A percentile compares a stretch with the other conserved stretches of the same genome.
phyloP scores from a whole-genome alignment of 192 early-diverging fungal species.

The Backusella tarrabulga region DNA sequence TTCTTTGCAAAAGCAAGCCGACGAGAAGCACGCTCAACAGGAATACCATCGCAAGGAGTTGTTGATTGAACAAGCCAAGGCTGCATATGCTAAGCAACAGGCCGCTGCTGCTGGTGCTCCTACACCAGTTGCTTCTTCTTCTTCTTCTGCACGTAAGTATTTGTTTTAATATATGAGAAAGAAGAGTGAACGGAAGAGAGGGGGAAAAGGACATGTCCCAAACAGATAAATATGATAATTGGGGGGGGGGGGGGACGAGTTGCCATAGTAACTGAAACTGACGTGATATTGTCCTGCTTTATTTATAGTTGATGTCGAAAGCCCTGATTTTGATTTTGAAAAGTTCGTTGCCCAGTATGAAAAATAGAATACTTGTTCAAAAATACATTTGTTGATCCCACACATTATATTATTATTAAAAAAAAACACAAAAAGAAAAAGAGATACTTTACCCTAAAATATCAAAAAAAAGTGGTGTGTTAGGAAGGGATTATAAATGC shows the following conservation, averaged over 20 bases:
- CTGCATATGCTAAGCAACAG: slow-evolving; percentile 77
- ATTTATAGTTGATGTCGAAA: slow-evolving; percentile 43
- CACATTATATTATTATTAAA: neutral
- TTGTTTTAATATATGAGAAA: neutral
- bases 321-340: slow-evolving; percentile 60
- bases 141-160: slow-evolving; percentile 1
- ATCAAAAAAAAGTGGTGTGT: neutral
- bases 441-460: neutral
- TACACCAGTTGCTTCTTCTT: neutral
- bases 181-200: neutral
- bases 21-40: slow-evolving; percentile 41
- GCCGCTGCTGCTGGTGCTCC: slow-evolving; percentile 9
- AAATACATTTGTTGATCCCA: neutral
- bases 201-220: neutral
- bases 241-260: neutral
- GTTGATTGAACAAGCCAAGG: slow-evolving; percentile 72
- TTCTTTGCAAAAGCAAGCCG: slow-evolving; percentile 42
- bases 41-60: slow-evolving; percentile 56
- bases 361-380: slow-evolving; percentile 2
- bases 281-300: slow-evolving; percentile 9
- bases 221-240: neutral
- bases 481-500: neutral
- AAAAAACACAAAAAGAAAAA: neutral
- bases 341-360: slow-evolving; percentile 46
- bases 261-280: neutral